These are phyloP conservation scores for Leccinum rimulosum DNA, from an alignment of 768 basidiomycete species.

Conservation along the genomic window DNA sequence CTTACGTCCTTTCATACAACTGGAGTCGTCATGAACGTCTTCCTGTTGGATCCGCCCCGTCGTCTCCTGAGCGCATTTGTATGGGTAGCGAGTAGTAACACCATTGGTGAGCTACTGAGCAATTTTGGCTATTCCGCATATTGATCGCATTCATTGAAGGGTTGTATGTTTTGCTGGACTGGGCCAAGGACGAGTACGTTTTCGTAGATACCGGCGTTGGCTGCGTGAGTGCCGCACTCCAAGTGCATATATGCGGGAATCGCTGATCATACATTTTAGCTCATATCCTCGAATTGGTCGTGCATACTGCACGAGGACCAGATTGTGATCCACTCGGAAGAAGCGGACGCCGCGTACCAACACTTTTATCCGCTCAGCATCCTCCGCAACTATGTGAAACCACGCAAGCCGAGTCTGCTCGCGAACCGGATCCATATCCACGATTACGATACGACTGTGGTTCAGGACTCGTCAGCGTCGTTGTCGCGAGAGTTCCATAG, in stretches of 20 bases:
- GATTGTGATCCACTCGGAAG: slow-evolving; percentile 75
- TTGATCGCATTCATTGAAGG: slow-evolving; percentile 40
- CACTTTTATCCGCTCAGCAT: slow-evolving; percentile 60
- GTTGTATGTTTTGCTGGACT: slow-evolving; percentile 63
- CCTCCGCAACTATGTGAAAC: slow-evolving; percentile 30
- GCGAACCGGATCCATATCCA: slow-evolving; percentile 4
- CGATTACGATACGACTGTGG: slow-evolving; percentile 1
- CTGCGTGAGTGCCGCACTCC: slow-evolving; percentile 50
- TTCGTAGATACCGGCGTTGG: slow-evolving; percentile 73
- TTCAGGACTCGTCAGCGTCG: neutral
- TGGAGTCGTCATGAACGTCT: slow-evolving; percentile 76
- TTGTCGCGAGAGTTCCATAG: slow-evolving; percentile 9
- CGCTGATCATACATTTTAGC: slow-evolving; percentile 34
- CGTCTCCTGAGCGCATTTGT: slow-evolving; percentile 66
- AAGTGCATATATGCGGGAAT: neutral
- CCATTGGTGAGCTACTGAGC: slow-evolving; percentile 25
- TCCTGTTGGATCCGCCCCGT: slow-evolving; percentile 63
- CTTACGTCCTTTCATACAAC: slow-evolving; percentile 63
- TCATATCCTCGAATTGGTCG: slow-evolving; percentile 72
- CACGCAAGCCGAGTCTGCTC: slow-evolving; percentile 24
- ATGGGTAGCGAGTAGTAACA: slow-evolving; percentile 50
- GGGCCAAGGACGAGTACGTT: slow-evolving; percentile 63
- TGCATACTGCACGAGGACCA: slow-evolving; percentile 65
- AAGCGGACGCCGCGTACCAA: slow-evolving; percentile 61
- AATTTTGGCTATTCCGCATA: neutral